These are phyloP conservation scores for Ascoidea asiatica DNA, from an alignment of 805 yeast species.

Conservation along the genomic window DNA sequence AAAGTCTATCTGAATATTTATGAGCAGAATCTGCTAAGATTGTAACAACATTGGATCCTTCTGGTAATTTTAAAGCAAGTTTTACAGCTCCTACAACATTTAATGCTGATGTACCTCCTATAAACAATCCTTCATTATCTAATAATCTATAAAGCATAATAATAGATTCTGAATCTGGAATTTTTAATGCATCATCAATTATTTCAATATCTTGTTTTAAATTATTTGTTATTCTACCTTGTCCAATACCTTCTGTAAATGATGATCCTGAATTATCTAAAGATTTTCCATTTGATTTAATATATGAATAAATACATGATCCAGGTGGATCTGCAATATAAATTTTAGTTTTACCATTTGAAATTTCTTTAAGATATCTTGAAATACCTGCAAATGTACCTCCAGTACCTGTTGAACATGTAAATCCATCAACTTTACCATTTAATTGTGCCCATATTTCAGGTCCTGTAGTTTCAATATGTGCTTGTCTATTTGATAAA, in stretches of 20 bases:
- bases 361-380: conserved; percentile 57
- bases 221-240: conserved; percentile 83
- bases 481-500: conserved; percentile 78
- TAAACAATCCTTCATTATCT: conserved; percentile 80
- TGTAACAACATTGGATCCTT: conserved; percentile 72
- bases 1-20: conserved; percentile 71
- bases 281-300: conserved; percentile 54
- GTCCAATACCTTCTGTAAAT: conserved; percentile 94
- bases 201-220: conserved; percentile 56
- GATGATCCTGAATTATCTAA: conserved; percentile 69
- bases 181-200: conserved; percentile 68
- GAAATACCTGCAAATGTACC: conserved; percentile 86
- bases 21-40: conserved; percentile 86
- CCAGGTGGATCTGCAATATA: conserved; percentile 93
- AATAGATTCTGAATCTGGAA: conserved; percentile 72
- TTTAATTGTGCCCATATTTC: conserved; percentile 79
- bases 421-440: conserved; percentile 72
- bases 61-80: conserved; percentile 66
- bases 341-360: conserved; percentile 46
- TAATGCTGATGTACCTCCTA: conserved; percentile 85
- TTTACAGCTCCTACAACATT: conserved; percentile 82
- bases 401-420: conserved; percentile 88
- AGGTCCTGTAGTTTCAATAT: conserved; percentile 83
- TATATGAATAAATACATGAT: conserved; percentile 67
- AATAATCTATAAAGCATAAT: conserved; percentile 71